Base-by-base conservation (phyloP, 2,329 filamentous ascomycete genomes). In the Aspergillus persii region DNA sequence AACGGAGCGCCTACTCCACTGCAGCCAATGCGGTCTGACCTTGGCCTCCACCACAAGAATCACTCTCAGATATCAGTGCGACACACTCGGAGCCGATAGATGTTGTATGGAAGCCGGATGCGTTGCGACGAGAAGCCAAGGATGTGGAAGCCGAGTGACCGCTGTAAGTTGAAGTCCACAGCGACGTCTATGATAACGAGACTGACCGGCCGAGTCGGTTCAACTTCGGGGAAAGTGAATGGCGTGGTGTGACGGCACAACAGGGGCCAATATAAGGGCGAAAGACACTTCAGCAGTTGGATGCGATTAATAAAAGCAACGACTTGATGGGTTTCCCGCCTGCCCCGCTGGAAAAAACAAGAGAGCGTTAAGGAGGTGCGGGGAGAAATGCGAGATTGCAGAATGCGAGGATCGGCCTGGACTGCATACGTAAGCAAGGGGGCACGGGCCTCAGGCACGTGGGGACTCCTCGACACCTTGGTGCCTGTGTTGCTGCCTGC, bases 401-500 rank as follows among this genome's bases (percentile, higher is more conserved):
- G 18, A 23, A 18, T 18, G 39, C 3, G 18, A 27, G 27, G 44
- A 47, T 23, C 15, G 33, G 11, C 33, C 33, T 36, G 33, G 33
- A 46, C 11, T 44, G 39, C 6, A 44, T 47, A 8, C 44, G 27
- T 47, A 47, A 47, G 26, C 44, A 47, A n/a, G 36, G 36, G 8
- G 33, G 30, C 39, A 44, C n/a, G n/a, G 39, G 39, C 39, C 44
- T 47, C 44, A 47, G 44, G 44, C 44, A 47, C 36, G 36, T 41
- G 36, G n/a, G 44, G 26, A 47, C 18, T 12, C 18, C 29, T 29
- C 8, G 41, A 18, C 44, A 47, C 18, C 26, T 47, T 8, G 26
- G 50, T 54, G n/a, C 58, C 46, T 60, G 18, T 44, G 36, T n/a
- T 11, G 15, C n/a, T 60, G 58, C 54, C 57, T 60, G 50, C n/a